A percentile compares a stretch with the other conserved stretches of the same genome.
Evolutionary conservation across 2,329 filamentous ascomycete genomes (phyloP).

Genomic region (Didymella exigua): DNA sequence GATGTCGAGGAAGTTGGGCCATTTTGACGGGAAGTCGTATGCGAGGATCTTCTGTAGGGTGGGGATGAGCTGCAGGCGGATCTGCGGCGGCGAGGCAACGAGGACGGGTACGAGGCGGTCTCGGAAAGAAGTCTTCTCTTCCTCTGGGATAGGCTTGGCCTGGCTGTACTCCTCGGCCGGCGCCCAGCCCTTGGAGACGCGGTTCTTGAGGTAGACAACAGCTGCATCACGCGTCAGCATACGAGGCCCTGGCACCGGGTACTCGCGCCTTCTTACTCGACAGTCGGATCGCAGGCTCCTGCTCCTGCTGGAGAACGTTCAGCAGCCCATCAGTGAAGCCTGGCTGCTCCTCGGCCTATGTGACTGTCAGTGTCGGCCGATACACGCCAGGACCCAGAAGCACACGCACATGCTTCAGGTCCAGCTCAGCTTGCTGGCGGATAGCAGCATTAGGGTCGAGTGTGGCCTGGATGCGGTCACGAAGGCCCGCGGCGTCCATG

Average conservation of each 20-base stretch:
- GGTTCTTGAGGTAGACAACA: constrained; percentile 97
- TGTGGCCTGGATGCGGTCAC: constrained; percentile 77
- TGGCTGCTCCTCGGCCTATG: constrained; percentile 83
- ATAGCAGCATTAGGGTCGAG: constrained; percentile 76
- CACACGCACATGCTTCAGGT: constrained; percentile 76
- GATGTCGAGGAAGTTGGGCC: constrained; percentile 93
- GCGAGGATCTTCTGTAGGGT: constrained; percentile 95
- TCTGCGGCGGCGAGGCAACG: constrained; percentile 76
- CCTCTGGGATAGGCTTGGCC: constrained; percentile 79
- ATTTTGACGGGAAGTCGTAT: constrained; percentile 91
- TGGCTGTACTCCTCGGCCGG: constrained; percentile 74
- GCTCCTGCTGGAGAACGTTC: constrained; percentile 87
- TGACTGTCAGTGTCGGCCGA: constrained; percentile 30
- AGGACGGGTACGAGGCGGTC: constrained; percentile 88
- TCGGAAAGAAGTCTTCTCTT: constrained; percentile 85
- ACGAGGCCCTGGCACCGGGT: background rate
- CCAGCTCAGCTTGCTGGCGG: constrained; percentile 76
- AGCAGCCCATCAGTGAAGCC: constrained; percentile 91
- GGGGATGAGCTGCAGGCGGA: constrained; percentile 91
- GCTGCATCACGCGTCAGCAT: constrained; percentile 60
- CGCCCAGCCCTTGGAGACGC: constrained; percentile 90
- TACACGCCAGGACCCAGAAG: constrained; percentile 18
- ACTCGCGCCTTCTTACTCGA: constrained; percentile 68
- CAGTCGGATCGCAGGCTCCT: constrained; percentile 81
- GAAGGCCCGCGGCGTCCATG: constrained; percentile 78